Evolutionary conservation across 176 grass and related monocot genomes (phyloP).

Genomic region (Coix lacrymajobi): DNA sequence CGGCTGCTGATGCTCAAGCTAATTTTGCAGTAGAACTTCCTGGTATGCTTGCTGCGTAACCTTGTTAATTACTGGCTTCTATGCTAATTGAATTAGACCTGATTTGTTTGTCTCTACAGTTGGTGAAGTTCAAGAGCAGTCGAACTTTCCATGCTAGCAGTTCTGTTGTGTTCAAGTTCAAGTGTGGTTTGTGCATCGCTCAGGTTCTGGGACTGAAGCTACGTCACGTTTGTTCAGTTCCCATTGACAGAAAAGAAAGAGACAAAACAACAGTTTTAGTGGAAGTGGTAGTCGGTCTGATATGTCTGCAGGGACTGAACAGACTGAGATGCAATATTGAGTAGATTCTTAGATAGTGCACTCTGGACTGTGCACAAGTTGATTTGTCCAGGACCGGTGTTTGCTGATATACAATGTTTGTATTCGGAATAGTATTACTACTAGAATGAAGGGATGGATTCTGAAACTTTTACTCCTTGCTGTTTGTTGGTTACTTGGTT

Average conservation of each 20-base stretch:
- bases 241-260: neutral
- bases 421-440: neutral
- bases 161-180: neutral
- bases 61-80: neutral
- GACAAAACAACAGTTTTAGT: neutral
- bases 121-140: constrained; percentile 45
- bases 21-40: constrained; percentile 39
- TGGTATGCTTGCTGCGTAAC: constrained; percentile 10
- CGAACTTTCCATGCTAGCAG: constrained; percentile 13
- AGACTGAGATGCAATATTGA: neutral
- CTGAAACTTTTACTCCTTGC: neutral
- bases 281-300: neutral
- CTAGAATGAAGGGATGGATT: neutral
- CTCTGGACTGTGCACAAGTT: neutral
- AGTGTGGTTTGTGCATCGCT: neutral
- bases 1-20: constrained; percentile 34
- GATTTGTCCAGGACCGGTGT: neutral
- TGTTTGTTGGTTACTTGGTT: neutral
- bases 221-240: neutral
- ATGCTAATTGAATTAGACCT: neutral
- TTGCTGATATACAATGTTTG: neutral
- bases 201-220: neutral
- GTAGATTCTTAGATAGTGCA: neutral
- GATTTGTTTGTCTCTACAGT: constrained; percentile 26
- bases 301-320: neutral